Base-by-base conservation (phyloP, 345 rosid genomes). In the Excoecaria cochinchinensis region DNA sequence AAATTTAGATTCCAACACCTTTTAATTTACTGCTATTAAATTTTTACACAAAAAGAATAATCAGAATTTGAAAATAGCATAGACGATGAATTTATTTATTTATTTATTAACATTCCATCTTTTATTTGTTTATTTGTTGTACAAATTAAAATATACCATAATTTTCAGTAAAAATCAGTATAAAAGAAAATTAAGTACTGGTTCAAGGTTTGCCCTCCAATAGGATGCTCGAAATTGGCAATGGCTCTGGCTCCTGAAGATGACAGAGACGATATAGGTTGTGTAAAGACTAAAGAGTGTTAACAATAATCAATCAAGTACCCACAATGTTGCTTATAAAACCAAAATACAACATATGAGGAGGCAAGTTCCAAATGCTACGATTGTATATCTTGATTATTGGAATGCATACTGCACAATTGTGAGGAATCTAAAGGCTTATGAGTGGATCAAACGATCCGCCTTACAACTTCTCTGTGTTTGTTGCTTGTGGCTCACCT, bases 211-310 rank as follows among this genome's bases (percentile, higher is more conserved):
- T n/a, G n/a, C n/a, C n/a, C n/a, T n/a, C n/a, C n/a, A n/a, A 67
- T 90, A 6, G 97, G 98, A 39, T 94, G 97, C 87, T 85, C 91
- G 80, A 82, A 97, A 14, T 77, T 92, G 70, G 39, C 95, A 36
- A 76, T 94, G 93, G 19, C 83, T 1, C 76, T 94, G 17, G 85
- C 95, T 42, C 38, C 86, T 0, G 82, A 84, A 51, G 81, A 86
- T 3, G 97, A 92, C 77, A 81, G 95, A 47, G 98, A 94, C 66
- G 80, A 74, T 16, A 39, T 94, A 3, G 97, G 98, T 25, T 91
- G 98, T 56, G 93, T n/a, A n/a, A n/a, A n/a, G n/a, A n/a, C n/a
- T 89, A 8, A 80, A 87, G 86, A 92, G 90, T 60, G 85, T 48
- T 60, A 92, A 92, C 85, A n/a, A n/a, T n/a, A 80, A 87, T 74